Evolutionary conservation across 2,329 filamentous ascomycete species (phyloP), one percentile per base, ranked within the genome.

Genomic region (Xylariaceae sp.): DNA sequence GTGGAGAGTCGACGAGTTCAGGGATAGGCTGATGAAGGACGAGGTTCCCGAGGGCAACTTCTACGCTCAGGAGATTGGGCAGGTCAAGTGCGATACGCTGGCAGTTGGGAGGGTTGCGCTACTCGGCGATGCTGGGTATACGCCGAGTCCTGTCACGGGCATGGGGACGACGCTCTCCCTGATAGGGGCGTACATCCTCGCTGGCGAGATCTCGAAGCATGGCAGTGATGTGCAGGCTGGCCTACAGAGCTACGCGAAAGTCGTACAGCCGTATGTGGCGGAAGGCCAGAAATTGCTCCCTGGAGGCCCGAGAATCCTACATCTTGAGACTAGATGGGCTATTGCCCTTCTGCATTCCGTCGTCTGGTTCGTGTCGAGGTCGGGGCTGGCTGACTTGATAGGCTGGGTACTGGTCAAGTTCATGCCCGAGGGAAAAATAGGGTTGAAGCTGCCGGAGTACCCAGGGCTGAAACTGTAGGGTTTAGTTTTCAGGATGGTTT

Each of bases 51-150:
- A 66, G 1, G 58, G 70, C 1, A 71, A 78, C 54, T 77, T 80
- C 52, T 80, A 79, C 63, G 67, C 66, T 44, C 60, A 71, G 12
- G 63, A 67, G 3, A 53, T 78, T 12, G 75, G 67, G 0, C 70
- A 75, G 40, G 71, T 83, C 38, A 71, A 70, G 45, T 53, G 76
- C 48, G 60, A 68, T 0, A 47, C 55, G 54, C 5, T 80, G 72
- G 75, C 66, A 2, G 62, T 62, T 0, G 74, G 75, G 0, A 72
- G 78, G 0, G 70, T 81, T 2, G 72, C 69, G 1, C 65, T 82
- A 0, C 45, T 82, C 0, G 81, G 80, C 0, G 80, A 85, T 53
- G 76, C 81, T 1, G 78, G 65, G 0, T 76, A 74, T 56, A 74
- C 71, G 19, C 76, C 78, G 0, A 70, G 72, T 0, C 70, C 73